Conservation (phyloP, 208 protist genomes). For the Leishmania tarentolae region DNA sequence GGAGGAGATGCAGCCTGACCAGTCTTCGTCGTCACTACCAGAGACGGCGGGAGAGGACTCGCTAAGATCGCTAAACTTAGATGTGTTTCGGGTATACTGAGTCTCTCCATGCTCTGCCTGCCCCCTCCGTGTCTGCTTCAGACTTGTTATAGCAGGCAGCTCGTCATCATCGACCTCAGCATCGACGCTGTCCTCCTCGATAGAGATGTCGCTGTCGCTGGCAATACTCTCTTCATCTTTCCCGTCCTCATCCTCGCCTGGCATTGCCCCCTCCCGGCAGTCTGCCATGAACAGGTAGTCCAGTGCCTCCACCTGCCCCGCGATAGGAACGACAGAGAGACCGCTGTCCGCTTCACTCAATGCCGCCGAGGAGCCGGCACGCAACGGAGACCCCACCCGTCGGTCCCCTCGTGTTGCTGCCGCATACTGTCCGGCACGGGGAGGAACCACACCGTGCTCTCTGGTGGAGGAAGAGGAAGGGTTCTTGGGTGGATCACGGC, state of each 20-base stretch:
- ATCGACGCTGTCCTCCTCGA: constrained; percentile 16
- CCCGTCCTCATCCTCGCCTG: constrained; percentile 16
- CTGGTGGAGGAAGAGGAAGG: neutral
- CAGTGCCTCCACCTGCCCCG: constrained; percentile 29
- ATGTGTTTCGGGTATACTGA: constrained; percentile 14
- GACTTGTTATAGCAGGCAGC: neutral
- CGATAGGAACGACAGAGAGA: constrained; percentile 9
- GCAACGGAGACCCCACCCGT: constrained; percentile 18
- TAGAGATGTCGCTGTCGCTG: constrained; percentile 14
- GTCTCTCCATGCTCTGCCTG: neutral
- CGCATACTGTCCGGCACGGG: constrained; percentile 62
- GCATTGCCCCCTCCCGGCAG: constrained; percentile 6
- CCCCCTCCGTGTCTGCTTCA: constrained; percentile 4
- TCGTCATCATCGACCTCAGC: constrained; percentile 11
- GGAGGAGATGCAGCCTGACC: constrained; percentile 19
- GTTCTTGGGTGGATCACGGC: constrained; percentile 17
- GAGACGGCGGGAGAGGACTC: constrained; percentile 18
- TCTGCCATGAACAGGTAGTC: constrained; percentile 30
- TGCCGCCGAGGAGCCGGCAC: neutral
- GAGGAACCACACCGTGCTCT: neutral
- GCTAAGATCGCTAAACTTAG: constrained; percentile 33
- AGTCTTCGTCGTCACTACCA: constrained; percentile 34
- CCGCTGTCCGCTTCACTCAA: neutral
- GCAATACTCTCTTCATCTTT: constrained; percentile 13
- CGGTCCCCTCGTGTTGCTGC: constrained; percentile 58